Percentiles rank a stretch among this genome's conserved stretches.
Evolutionary conservation across 371 early-diverging fungal genomes (phyloP).

Genomic region (Mucor mucedo): DNA sequence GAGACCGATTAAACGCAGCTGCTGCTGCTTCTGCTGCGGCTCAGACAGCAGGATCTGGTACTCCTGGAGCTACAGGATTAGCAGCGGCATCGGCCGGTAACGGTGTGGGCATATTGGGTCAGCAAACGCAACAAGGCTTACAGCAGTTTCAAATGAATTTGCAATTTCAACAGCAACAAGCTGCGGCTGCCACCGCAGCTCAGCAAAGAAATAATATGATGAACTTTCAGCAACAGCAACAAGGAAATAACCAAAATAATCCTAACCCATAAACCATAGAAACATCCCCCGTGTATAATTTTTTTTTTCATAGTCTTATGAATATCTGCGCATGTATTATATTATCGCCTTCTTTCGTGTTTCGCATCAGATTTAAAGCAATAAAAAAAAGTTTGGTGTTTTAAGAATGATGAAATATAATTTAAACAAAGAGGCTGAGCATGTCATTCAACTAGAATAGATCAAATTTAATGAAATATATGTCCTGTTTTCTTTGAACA

Average conservation of each 20-base stretch:
- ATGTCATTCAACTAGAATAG: too few relatives aligned
- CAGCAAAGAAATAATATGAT: conserved; percentile 37
- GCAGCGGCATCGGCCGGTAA: conserved; percentile 11
- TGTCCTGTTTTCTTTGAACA: too few relatives aligned
- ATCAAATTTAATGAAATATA: too few relatives aligned
- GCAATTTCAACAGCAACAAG: conserved; percentile 39
- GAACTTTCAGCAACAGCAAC: conserved; percentile 26
- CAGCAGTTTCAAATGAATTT: conserved; percentile 46
- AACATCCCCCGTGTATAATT: too few relatives aligned
- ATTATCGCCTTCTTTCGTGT: not conserved
- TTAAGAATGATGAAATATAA: too few relatives aligned
- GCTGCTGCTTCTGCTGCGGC: conserved; percentile 24
- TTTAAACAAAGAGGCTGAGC: too few relatives aligned
- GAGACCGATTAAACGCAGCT: conserved; percentile 22
- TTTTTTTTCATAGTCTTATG: not conserved
- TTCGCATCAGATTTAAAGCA: too few relatives aligned
- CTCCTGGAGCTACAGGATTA: conserved; percentile 14
- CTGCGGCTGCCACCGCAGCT: conserved; percentile 26
- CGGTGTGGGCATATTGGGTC: conserved; percentile 3
- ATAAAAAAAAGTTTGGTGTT: too few relatives aligned
- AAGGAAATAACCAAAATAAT: conserved; percentile 22
- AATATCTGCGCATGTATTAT: not conserved
- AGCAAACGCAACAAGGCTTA: conserved; percentile 23
- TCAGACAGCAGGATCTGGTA: conserved; percentile 13
- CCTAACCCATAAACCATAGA: conserved; percentile 6